A percentile compares a stretch with the other conserved stretches of the same genome.
These are phyloP conservation scores for Paracoccidioides lutzii DNA, from an alignment of 2,329 filamentous ascomycete genomes.

Conservation along the genomic window DNA sequence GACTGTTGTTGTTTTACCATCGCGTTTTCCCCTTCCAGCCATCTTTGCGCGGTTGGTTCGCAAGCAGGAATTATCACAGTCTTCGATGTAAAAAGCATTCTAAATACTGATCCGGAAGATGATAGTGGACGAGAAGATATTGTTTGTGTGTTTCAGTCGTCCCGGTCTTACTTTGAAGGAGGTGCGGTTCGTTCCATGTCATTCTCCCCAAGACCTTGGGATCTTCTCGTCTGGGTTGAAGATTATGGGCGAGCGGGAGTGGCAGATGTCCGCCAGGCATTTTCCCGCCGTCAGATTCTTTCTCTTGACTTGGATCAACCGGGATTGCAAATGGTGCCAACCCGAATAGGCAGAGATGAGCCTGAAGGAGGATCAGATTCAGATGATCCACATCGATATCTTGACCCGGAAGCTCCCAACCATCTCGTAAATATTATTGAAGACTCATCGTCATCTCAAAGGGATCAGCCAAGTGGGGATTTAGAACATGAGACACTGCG, in stretches of 20 bases:
- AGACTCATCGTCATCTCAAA: constrained; percentile 5
- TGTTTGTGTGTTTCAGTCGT: constrained; percentile 64
- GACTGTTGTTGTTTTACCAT: constrained; percentile 37
- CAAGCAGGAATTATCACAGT: constrained; percentile 37
- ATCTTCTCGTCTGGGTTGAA: constrained; percentile 88
- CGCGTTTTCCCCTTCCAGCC: constrained; percentile 37
- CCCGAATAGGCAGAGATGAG: constrained; percentile 19
- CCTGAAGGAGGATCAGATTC: constrained; percentile 14
- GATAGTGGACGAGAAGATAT: constrained; percentile 47
- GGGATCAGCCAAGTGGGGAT: constrained; percentile 9
- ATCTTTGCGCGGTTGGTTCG: constrained; percentile 38
- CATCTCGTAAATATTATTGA: constrained; percentile 18
- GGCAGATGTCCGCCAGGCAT: constrained; percentile 36
- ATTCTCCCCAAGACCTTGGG: constrained; percentile 80
- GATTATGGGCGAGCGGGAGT: constrained; percentile 48
- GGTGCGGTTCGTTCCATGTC: constrained; percentile 84
- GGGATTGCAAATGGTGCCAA: constrained; percentile 21
- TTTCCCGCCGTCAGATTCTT: constrained; percentile 33
- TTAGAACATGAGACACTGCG: constrained; percentile 18
- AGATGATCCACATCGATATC: neutral
- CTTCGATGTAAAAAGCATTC: constrained; percentile 28
- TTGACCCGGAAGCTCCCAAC: constrained; percentile 4
- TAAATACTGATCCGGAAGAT: constrained; percentile 27
- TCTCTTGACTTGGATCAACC: constrained; percentile 24
- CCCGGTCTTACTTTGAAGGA: constrained; percentile 53